Evolutionary conservation across 2,329 filamentous ascomycete genomes (phyloP).

Genomic region (Diaporthe humulicola): DNA sequence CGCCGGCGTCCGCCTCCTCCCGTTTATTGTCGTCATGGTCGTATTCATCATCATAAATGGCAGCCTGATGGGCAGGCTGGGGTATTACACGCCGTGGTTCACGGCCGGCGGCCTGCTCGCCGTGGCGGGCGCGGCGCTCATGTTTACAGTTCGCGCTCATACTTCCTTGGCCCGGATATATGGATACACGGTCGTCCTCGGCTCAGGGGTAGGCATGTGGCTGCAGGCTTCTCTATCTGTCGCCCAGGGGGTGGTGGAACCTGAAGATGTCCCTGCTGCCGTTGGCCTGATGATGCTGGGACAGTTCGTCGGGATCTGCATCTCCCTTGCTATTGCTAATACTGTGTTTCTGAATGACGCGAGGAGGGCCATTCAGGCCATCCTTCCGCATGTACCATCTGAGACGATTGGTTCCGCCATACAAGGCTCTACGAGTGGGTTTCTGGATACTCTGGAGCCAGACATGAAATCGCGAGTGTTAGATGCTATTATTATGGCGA

Average conservation of each 20-base stretch:
- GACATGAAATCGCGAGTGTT: neutral
- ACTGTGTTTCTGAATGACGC: slow-evolving; percentile 40
- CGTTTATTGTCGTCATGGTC: slow-evolving; percentile 15
- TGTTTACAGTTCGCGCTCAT: slow-evolving; percentile 44
- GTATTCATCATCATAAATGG: slow-evolving; percentile 26
- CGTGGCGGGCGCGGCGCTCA: neutral
- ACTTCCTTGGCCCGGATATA: slow-evolving; percentile 49
- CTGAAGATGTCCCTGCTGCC: slow-evolving; percentile 47
- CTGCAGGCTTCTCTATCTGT: slow-evolving; percentile 54
- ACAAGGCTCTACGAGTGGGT: slow-evolving; percentile 17
- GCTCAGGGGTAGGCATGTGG: slow-evolving; percentile 54
- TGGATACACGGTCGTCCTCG: slow-evolving; percentile 54
- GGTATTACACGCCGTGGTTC: slow-evolving; percentile 31
- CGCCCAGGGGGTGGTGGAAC: slow-evolving; percentile 50
- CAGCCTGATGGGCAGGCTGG: slow-evolving; percentile 11
- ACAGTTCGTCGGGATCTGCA: slow-evolving; percentile 39
- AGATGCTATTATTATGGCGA: neutral
- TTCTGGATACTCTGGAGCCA: slow-evolving; percentile 29
- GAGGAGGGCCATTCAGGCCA: slow-evolving; percentile 37
- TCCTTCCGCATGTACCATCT: slow-evolving; percentile 16
- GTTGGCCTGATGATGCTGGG: slow-evolving; percentile 53
- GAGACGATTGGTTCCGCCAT: slow-evolving; percentile 22
- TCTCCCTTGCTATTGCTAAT: slow-evolving; percentile 38
- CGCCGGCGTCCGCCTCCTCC: slow-evolving; percentile 9
- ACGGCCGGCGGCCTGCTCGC: slow-evolving; percentile 14